Evolutionary conservation across 2,329 filamentous ascomycete genomes (phyloP), one percentile per base, ranked within the genome.

Genomic region (Cercospora berteroae): DNA sequence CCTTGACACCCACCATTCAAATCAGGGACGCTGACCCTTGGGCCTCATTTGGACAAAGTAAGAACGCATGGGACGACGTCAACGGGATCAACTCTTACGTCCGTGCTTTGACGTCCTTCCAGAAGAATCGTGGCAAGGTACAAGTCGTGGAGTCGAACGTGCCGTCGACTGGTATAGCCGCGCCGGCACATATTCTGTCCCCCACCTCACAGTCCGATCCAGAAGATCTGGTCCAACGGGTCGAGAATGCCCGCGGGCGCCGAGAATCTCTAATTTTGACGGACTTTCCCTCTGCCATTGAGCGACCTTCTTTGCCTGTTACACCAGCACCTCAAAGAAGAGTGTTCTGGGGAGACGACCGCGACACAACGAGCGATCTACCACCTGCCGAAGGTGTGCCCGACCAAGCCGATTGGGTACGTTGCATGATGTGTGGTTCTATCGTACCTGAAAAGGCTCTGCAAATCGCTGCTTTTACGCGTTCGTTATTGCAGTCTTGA

Each of bases 41-140:
- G 91, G 86, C 88, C 70, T 85, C 85, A 57, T 97, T 90, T 77
- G 72, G 55, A n/a, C 86, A 88, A 57, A 87, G 84, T 60, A 75
- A 71, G 62, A 99, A 98, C 79, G 94, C 93, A 16, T 99, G 95
- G 95, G 95, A 99, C 75, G 91, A 92, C 63, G 87, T 96, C 62
- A 91, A 92, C 12, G 90, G 92, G 71, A 99, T 99, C 74, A 89
- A 92, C 74, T 87, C 87, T 70, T 99, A 97, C 77, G 91, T 98
- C 64, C 91, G 92, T 70, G 85, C 87, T 63, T 83, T 96, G 65
- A 80, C 81, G 62, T 77, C 79, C 4, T 88, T 90, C 73, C 88
- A 89, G 77, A 85, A 87, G 75, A 85, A 84, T 65, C 84, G 83
- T 67, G 83, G 78, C 62, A 83, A 81, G 69, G 69, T 72, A 39